Percentiles rank a stretch among this genome's conserved stretches.
These are phyloP conservation scores for Linaria vulgaris DNA, from an alignment of 257 asterid species.

Conservation along the genomic window DNA sequence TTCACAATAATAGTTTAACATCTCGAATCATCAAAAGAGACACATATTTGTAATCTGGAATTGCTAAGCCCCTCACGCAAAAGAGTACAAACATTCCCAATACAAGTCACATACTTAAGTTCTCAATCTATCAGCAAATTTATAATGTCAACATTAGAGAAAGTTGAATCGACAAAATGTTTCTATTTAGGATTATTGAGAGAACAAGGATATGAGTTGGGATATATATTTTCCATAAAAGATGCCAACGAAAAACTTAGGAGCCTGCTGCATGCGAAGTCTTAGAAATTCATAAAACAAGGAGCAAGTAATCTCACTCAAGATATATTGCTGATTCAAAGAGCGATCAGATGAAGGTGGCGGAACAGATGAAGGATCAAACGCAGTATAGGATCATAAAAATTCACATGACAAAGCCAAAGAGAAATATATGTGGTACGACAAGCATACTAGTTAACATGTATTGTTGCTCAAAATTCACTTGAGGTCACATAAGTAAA, in stretches of 20 bases:
- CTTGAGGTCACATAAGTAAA: too few relatives aligned
- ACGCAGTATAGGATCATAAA: not conserved
- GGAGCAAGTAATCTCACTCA: not conserved
- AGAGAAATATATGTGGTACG: not conserved
- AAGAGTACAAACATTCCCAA: too few relatives aligned
- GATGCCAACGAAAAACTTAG: not conserved
- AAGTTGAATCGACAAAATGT: too few relatives aligned
- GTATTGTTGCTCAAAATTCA: too few relatives aligned
- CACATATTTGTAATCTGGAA: too few relatives aligned
- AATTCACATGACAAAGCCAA: not conserved
- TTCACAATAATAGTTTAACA: not conserved
- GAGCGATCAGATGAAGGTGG: not conserved
- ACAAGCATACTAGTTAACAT: not conserved
- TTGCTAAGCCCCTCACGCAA: too few relatives aligned
- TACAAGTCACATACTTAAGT: too few relatives aligned
- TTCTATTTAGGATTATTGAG: too few relatives aligned
- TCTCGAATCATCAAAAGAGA: conserved; percentile 12
- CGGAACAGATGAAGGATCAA: too few relatives aligned
- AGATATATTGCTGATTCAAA: not conserved
- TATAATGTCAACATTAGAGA: too few relatives aligned
- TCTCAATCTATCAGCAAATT: too few relatives aligned
- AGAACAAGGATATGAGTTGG: too few relatives aligned
- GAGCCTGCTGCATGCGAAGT: not conserved
- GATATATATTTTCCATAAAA: not conserved
- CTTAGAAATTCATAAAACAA: not conserved